These are phyloP conservation scores for Arctium lappa DNA, from an alignment of 129 eudicot genomes.

Conservation along the genomic window DNA sequence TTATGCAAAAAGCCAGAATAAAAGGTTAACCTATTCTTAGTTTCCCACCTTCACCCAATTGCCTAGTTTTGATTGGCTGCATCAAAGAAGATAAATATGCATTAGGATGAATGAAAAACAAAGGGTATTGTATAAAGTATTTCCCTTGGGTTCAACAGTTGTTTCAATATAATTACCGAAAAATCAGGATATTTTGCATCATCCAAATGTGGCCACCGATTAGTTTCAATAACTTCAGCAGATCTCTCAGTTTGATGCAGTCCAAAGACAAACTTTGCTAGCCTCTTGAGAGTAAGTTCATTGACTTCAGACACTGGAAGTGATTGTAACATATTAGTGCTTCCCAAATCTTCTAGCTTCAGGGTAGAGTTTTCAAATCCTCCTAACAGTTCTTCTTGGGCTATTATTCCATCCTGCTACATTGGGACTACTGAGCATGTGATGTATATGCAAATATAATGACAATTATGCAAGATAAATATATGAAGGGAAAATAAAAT, in stretches of 20 bases:
- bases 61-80: conserved; percentile 34
- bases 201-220: conserved; percentile 5
- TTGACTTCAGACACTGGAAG: conserved; percentile 43
- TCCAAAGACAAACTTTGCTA: conserved; percentile 45
- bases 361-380: conserved; percentile 15
- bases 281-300: conserved; percentile 40
- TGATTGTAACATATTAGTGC: conserved; percentile 19
- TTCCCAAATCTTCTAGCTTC: conserved; percentile 23
- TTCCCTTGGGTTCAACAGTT: neutral
- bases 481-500: neutral
- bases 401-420: conserved; percentile 33
- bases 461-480: neutral
- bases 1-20: neutral
- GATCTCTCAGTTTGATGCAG: conserved; percentile 32
- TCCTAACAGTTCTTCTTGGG: conserved; percentile 24
- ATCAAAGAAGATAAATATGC: conserved; percentile 16
- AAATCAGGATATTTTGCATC: conserved; percentile 32
- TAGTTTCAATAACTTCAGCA: conserved; percentile 9
- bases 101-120: conserved; percentile 14
- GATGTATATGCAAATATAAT: neutral
- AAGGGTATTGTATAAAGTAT: neutral
- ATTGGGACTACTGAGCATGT: neutral
- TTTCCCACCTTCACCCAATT: conserved; percentile 25
- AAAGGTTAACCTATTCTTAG: neutral
- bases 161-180: conserved; percentile 31